Base-by-base conservation (phyloP, 805 yeast species). In the Ogataea minuta region DNA sequence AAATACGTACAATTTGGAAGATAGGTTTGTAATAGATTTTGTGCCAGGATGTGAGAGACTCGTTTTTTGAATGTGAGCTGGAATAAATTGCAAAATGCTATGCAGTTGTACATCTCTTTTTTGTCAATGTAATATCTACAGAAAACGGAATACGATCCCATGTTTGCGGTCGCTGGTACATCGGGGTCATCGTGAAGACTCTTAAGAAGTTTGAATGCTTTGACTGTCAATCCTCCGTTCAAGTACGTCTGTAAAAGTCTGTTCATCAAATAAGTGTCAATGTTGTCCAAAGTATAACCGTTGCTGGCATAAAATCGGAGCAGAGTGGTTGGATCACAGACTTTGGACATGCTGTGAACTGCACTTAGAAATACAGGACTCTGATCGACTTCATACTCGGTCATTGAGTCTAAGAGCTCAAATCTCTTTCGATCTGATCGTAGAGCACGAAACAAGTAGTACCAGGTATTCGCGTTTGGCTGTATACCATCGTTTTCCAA, bases 401-500 rank as follows among this genome's bases (percentile, higher is more conserved):
- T 30, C 63, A 60, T 59, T 16, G 49, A 20, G 6, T 49, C 46
- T 12, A 59, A 32, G 25, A 57, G 17, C 36, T 46, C 36, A 1
- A 53, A 6, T 32, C 53, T 48, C 2, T 54, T 37, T 14, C 44
- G 45, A 2, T 44, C 39, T 2, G 41, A 37, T 17, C 43, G 39
- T 12, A 60, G 44, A 17, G 50, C 34, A 8, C 52, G 41, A 29
- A 50, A 57, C 2, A 55, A 20, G 17, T 46, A 49, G 33, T 60
- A 60, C 62, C 62, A 60, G 3, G 63, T 59, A 20, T 57, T 56
- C 7, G 41, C 28, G 33, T 59, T 59, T 2, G 60, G 50, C 1
- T 17, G 13, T 7, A 35, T 28, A 6, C 49, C 43, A 7, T 39
- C 37, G 2, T 36, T 35, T 21, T 41, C 30, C 21, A 55, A 27